phyloP scores from a whole-genome alignment of 345 rosid genomes.

The Eutrema yunnanense region DNA sequence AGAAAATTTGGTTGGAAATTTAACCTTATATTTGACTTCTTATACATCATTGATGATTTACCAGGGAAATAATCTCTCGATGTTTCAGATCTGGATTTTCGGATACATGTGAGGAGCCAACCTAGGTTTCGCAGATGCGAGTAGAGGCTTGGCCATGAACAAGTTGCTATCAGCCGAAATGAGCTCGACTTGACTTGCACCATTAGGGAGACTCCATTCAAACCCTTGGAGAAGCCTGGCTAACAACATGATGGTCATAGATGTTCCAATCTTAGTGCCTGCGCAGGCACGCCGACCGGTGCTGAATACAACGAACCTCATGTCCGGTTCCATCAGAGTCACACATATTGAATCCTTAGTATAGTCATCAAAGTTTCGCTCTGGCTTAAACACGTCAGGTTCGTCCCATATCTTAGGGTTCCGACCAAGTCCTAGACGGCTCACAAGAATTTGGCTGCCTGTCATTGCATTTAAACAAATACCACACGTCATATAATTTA shows the following conservation, averaged over 20 bases:
- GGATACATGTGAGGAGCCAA: slow-evolving; percentile 16
- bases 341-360: neutral
- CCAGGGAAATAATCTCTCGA: neutral
- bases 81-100: neutral
- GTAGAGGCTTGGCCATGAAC: neutral
- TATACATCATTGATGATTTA: no score
- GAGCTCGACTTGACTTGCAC: neutral
- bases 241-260: slow-evolving; percentile 38
- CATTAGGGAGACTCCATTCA: slow-evolving; percentile 27
- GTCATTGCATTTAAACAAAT: neutral
- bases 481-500: neutral
- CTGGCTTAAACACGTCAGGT: slow-evolving; percentile 24
- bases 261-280: slow-evolving; percentile 24
- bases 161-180: slow-evolving; percentile 11
- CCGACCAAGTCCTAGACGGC: slow-evolving; percentile 23
- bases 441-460: slow-evolving; percentile 1
- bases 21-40: no score
- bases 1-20: no score
- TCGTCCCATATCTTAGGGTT: no score
- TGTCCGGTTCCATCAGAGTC: slow-evolving; percentile 19
- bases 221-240: slow-evolving; percentile 46
- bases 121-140: slow-evolving; percentile 28
- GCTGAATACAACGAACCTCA: slow-evolving; percentile 29
- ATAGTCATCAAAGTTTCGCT: slow-evolving; percentile 8
- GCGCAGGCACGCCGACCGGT: slow-evolving; percentile 38